Base-by-base conservation (phyloP, 1,284 basidiomycete genomes). In the Mycena citricolor region DNA sequence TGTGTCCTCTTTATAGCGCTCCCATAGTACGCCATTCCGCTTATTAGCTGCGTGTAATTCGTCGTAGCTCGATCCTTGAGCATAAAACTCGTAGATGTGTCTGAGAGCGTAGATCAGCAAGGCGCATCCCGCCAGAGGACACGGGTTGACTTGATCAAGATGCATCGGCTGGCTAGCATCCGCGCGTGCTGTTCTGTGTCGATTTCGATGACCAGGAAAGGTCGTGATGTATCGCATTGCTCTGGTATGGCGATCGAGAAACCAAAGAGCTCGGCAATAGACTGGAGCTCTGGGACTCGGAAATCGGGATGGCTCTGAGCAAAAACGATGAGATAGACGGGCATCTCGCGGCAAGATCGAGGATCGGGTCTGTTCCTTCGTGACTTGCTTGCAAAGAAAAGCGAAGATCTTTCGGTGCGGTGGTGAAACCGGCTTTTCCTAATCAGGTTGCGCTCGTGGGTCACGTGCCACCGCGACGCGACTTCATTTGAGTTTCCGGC, bases 231-330 rank as follows among this genome's bases (percentile, higher is more conserved):
- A 63, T 85, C 77, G 47, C 67, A 65, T 34, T 71, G 66, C 30
- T 65, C 59, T 4, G 75, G 65, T 25, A 86, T 65, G 17, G 59
- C 59, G 21, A 86, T 60, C 0, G 67, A 52, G 56, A 91, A 84
- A 4, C 69, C 72, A 63, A 85, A 59, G 0, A 89, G 72, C 55
- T 88, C 79, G 10, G 86, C 74, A 31, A 90, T 61, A 5, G 87
- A 90, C 28, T 70, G 63, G 0, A 94, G 73, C 59, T 92, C 90
- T 17, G 91, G 90, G 13, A 93, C 64, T 17, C 91, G 74, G 60
- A 94, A 94, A 30, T 87, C 83, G 23, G 77, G 70, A 59, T 94
- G 90, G 8, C 75, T 77, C 62, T 90, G 86, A 1, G 89, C 88
- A 61, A 90, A 88, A 35, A 86, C 73, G 39, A 93, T 67, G 37